Percentiles rank a stretch among this genome's conserved stretches.
Evolutionary conservation across 2,329 filamentous ascomycete genomes (phyloP).

Genomic region (Aphanocladium album): DNA sequence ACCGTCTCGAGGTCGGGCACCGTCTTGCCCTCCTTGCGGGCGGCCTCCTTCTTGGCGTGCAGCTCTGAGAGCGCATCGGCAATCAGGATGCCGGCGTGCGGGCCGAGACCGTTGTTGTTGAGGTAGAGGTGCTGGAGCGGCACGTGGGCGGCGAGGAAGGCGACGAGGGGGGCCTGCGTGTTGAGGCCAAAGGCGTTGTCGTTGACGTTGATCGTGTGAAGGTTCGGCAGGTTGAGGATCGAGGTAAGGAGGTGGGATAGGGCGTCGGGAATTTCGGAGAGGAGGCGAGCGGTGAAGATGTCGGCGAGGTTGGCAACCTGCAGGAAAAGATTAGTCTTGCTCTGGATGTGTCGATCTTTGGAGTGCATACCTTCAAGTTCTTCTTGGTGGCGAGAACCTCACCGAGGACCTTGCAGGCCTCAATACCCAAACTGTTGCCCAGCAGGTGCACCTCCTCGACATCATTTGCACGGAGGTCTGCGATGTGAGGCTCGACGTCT

Average conservation of each 20-base stretch:
- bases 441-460: conserved; percentile 81
- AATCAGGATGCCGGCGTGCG: conserved; percentile 81
- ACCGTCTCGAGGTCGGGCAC: conserved; percentile 91
- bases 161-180: conserved; percentile 85
- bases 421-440: conserved; percentile 89
- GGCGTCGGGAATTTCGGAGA: conserved; percentile 89
- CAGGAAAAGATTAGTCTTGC: neutral
- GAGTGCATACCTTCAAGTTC: conserved; percentile 65
- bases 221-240: conserved; percentile 76
- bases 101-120: conserved; percentile 97
- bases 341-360: too few relatives aligned
- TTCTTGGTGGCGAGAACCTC: conserved; percentile 81
- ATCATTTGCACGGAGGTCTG: conserved; percentile 65
- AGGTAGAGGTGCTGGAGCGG: conserved; percentile 92
- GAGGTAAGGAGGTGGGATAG: conserved; percentile 80
- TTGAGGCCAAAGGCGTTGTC: conserved; percentile 98
- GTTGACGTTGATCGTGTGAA: conserved; percentile 90
- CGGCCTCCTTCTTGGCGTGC: conserved; percentile 76
- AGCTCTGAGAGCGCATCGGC: conserved; percentile 82
- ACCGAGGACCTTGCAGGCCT: conserved; percentile 79
- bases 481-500: conserved; percentile 81
- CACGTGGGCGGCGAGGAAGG: conserved; percentile 82
- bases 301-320: conserved; percentile 86
- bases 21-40: conserved; percentile 63
- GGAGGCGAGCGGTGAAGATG: conserved; percentile 92